phyloP scores from a whole-genome alignment of 2,329 filamentous ascomycete species.

The Pseudogymnoascus destructans region DNA sequence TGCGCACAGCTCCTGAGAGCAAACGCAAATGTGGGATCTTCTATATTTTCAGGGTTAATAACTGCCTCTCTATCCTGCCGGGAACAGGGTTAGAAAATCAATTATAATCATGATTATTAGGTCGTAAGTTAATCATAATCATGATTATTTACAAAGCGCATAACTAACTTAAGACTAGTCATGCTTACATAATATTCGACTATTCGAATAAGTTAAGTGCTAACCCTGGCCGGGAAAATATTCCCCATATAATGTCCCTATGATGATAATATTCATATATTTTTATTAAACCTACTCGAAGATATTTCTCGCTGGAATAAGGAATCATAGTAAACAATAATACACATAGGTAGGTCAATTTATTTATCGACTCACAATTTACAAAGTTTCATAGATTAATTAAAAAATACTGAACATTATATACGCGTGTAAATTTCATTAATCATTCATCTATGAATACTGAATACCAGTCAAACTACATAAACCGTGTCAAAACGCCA shows the following conservation, averaged over 20 bases:
- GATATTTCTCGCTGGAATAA: neutral
- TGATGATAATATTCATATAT: neutral
- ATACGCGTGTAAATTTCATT: neutral
- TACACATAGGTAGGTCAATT: neutral
- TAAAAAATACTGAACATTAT: neutral
- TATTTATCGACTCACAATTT: neutral
- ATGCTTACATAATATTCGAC: too few species aligned
- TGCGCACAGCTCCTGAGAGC: neutral
- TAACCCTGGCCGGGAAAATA: neutral
- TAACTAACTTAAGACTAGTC: too few species aligned
- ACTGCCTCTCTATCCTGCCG: neutral
- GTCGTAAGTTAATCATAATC: too few species aligned
- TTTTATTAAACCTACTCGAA: neutral
- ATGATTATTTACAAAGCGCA: too few species aligned
- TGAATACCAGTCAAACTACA: neutral
- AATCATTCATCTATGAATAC: slow-evolving; percentile 1
- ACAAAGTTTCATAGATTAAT: neutral
- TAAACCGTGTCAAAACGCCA: neutral
- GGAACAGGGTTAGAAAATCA: too few species aligned
- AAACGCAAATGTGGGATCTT: neutral
- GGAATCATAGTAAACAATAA: neutral
- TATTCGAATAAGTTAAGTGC: too few species aligned
- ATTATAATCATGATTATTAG: too few species aligned
- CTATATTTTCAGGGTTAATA: neutral
- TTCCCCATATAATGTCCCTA: neutral